phyloP scores from a whole-genome alignment of 495 filamentous ascomycete genomes.

The Aspergillus homomorphus region DNA sequence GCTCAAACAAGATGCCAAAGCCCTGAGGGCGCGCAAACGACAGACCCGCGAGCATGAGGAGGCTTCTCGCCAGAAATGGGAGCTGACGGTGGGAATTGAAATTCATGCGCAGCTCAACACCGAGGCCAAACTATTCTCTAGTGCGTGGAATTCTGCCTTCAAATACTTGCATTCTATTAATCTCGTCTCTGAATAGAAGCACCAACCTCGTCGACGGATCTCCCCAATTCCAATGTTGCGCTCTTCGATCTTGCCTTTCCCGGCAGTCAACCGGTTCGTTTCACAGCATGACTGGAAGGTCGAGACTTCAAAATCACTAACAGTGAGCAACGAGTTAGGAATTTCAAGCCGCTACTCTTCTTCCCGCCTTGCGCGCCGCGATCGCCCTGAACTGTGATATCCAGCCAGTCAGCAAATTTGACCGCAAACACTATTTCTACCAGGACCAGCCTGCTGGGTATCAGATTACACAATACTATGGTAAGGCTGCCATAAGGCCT shows the following conservation, averaged over 20 bases:
- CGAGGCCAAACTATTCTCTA: conserved; percentile 76
- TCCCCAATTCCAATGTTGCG: conserved; percentile 81
- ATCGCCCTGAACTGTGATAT: conserved; percentile 79
- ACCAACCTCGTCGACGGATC: conserved; percentile 61
- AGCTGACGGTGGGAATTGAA: conserved; percentile 92
- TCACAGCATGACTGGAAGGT: not conserved
- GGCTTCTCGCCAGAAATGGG: conserved; percentile 57
- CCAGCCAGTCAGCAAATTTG: conserved; percentile 73
- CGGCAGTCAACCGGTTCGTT: conserved; percentile 70
- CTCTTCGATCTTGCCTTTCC: conserved; percentile 88
- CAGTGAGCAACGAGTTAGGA: conserved; percentile 27
- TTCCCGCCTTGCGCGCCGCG: conserved; percentile 87
- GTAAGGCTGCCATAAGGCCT: conserved; percentile 29
- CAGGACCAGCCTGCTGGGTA: conserved; percentile 96
- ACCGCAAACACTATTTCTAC: conserved; percentile 98
- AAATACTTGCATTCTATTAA: conserved; percentile 5
- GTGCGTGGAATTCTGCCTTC: conserved; percentile 29
- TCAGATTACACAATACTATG: conserved; percentile 95
- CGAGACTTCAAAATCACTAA: not conserved
- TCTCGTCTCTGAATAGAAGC: conserved; percentile 45
- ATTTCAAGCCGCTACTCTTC: conserved; percentile 78
- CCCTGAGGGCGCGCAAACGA: conserved; percentile 36
- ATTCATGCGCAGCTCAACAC: conserved; percentile 97
- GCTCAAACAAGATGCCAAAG: conserved; percentile 68
- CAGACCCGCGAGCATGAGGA: conserved; percentile 38